Conservation (phyloP, 441 rosid genomes). For the Erodium trifolium region DNA sequence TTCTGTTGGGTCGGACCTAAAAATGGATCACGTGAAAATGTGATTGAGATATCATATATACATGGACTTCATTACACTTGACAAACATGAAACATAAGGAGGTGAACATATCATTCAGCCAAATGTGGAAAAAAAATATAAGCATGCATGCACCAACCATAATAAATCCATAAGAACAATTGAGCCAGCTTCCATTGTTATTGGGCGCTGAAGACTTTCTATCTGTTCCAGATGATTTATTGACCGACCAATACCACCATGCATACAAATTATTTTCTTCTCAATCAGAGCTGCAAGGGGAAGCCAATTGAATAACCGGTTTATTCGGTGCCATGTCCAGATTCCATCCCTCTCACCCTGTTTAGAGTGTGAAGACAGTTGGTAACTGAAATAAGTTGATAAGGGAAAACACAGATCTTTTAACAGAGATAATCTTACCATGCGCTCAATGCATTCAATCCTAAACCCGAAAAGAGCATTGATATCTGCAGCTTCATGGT, state of each 20-base stretch:
- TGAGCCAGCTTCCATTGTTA: conserved; percentile 97
- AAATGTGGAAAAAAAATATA: background rate
- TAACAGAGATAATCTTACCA: conserved; percentile 47
- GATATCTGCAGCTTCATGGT: conserved; percentile 63
- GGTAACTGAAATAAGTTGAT: conserved; percentile 14
- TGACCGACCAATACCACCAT: conserved; percentile 98
- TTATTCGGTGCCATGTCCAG: conserved; percentile 97
- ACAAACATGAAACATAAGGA: conserved; percentile 12
- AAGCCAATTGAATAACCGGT: conserved; percentile 94
- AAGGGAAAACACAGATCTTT: conserved; percentile 11
- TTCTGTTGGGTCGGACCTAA: conserved; percentile 99
- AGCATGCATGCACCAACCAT: conserved; percentile 45
- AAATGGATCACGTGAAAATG: conserved; percentile 13
- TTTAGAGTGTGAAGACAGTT: conserved; percentile 23
- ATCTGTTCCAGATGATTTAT: conserved; percentile 96
- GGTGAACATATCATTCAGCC: background rate
- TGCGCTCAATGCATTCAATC: conserved; percentile 95
- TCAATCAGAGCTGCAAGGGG: conserved; percentile 95
- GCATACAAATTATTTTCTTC: conserved; percentile 98
- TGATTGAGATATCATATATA: conserved; percentile 9
- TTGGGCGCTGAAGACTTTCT: conserved; percentile 86
- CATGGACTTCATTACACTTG: too few relatives aligned
- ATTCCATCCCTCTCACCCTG: conserved; percentile 99
- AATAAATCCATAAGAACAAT: conserved; percentile 94
- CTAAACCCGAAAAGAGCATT: conserved; percentile 76